These are phyloP conservation scores for Avena insularis DNA, from an alignment of 176 grass and related monocot genomes.

Conservation along the genomic window DNA sequence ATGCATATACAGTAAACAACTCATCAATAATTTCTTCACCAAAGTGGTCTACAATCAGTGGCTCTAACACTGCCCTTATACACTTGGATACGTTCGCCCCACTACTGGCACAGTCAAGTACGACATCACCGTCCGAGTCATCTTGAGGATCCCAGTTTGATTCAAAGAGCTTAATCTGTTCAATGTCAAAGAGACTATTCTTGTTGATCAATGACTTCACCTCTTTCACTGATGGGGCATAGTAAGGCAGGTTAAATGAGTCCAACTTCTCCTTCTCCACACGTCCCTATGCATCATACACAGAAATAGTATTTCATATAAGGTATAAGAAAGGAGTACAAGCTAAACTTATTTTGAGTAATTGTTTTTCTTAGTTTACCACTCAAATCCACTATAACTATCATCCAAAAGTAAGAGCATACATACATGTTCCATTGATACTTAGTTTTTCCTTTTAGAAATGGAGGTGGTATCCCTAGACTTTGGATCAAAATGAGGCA, in stretches of 20 bases:
- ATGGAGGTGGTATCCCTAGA: too few relatives aligned
- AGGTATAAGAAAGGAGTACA: background rate
- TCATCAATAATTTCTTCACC: slow-evolving; percentile 1
- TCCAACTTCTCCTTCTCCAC: too few relatives aligned
- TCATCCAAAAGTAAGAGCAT: background rate
- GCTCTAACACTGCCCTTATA: background rate
- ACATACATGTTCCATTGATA: background rate
- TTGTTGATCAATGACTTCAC: background rate
- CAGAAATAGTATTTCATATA: background rate
- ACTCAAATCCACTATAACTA: background rate
- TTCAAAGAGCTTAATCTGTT: background rate
- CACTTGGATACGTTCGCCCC: background rate
- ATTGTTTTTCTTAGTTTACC: background rate
- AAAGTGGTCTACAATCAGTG: background rate
- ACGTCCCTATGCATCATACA: background rate
- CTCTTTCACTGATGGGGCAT: background rate
- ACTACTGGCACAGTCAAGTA: background rate
- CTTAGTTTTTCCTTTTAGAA: background rate
- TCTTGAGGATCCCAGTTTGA: slow-evolving; percentile 5
- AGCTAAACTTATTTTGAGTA: too few relatives aligned
- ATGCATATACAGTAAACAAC: background rate
- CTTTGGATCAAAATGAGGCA: too few relatives aligned
- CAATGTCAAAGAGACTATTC: background rate
- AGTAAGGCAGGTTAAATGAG: background rate
- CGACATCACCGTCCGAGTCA: background rate